Evolutionary conservation across 345 rosid genomes (phyloP), one percentile per base, ranked within the genome.

Genomic region (Iberis pinnata): DNA sequence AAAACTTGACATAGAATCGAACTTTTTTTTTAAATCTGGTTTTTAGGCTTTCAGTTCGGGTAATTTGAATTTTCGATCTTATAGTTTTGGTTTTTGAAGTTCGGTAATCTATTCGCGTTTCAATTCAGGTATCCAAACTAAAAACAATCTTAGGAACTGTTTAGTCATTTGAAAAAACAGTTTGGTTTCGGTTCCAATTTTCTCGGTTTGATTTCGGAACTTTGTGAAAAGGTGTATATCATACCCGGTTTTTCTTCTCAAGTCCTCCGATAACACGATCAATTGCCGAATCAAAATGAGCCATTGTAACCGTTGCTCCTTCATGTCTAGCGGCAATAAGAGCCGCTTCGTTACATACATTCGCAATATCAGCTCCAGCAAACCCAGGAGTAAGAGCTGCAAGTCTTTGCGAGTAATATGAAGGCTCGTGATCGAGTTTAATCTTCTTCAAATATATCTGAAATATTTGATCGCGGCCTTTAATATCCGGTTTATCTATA

Each of bases 361-460:
- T 90, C 10, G 96, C 97, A 67, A 89, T 86, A 70, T 89, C 97
- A 18, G 96, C 96, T 45, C 97, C 97, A 56, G 97, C 89, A 76
- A 90, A 90, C 56, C 96, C 98, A n/a, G 98, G 95, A 49, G 95
- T 87, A 24, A 90, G 87, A 31, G 98, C 92, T 13, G 95, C 89
- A 74, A 90, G 87, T 72, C 89, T 75, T 27, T 87, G 84, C 12
- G 98, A 87, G 65, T 67, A 90, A 74, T 57, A 80, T 1, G 85
- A 75, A 12, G 98, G 95, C 36, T 76, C 79, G 1, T 75, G 77
- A 77, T 90, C 90, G 56, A 90, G 96, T 61, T 84, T 90, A 50
- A 90, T 69, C 76, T 75, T 90, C 70, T 77, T 76, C 74, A 87
- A 65, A 68, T 90, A 90, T 47, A 90, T 77, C 74, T 70, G 82